Evolutionary conservation across 1,139 yeast species (phyloP).

Genomic region (Candida neerlandica): DNA sequence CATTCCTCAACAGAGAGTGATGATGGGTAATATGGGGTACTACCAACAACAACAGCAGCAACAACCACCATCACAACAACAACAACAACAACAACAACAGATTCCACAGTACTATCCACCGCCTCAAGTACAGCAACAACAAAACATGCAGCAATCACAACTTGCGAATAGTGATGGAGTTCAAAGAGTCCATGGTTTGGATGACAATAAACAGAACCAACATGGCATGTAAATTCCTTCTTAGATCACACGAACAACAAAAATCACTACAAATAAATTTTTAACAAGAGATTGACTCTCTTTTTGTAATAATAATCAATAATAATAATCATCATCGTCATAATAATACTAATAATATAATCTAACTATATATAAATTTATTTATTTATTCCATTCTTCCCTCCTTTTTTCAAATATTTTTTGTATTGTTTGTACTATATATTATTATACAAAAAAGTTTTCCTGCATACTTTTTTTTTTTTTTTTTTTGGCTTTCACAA

Average conservation of each 20-base stretch:
- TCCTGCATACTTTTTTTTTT: slow-evolving; percentile 1
- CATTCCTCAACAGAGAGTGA: slow-evolving; percentile 6
- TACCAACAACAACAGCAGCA: slow-evolving; percentile 5
- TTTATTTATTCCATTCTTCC: background rate
- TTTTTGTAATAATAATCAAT: background rate
- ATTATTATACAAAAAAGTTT: background rate
- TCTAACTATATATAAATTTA: background rate
- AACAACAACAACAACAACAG: slow-evolving; percentile 6
- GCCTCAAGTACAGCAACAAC: slow-evolving; percentile 5
- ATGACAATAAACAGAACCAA: slow-evolving; percentile 4
- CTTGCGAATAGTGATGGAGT: background rate
- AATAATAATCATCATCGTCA: too few species aligned
- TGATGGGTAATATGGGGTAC: slow-evolving; percentile 3
- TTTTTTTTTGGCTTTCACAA: too few species aligned
- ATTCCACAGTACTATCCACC: slow-evolving; percentile 7
- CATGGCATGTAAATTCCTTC: slow-evolving; percentile 1
- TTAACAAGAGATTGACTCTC: slow-evolving; percentile 3
- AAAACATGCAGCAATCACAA: slow-evolving; percentile 7
- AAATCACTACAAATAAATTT: background rate
- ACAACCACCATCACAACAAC: slow-evolving; percentile 4
- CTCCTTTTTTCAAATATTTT: background rate
- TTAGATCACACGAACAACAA: background rate
- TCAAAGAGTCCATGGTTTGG: background rate
- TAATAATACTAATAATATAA: too few species aligned
- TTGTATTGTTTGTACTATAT: background rate